Evolutionary conservation across 2,329 filamentous ascomycete species (phyloP), one percentile per base, ranked within the genome.

Genomic region (Diaporthe batatas): DNA sequence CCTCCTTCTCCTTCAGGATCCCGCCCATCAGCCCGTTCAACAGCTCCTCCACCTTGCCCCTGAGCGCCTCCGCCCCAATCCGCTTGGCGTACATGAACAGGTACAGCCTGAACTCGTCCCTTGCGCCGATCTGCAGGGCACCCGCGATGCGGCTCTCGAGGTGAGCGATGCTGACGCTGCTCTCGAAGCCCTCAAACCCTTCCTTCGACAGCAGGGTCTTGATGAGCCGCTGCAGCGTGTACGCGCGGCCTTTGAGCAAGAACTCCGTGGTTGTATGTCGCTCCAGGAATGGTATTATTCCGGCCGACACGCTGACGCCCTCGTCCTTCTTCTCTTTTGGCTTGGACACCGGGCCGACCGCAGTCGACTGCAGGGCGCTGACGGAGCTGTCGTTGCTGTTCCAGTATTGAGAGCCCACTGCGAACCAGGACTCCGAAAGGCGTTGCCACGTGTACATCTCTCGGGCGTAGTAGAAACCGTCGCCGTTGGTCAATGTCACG

Each of bases 41-140:
- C 12, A 99, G 86, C 84, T 99, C 97, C 80, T 98, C 96, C 2
- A 98, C 95, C 84, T 99, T 99, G 72, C 90, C 88, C 77, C 92
- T 91, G 68, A 96, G 85, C 0, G 95, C 95, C 81, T 99, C 97
- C 0, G 95, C 94, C 1, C 96, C 96, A 7, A 99, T 89, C 0
- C 96, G 91, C 84, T 98, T 98, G 4, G 95, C 96, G 79, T 99
- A 99, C 95, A 98, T 98, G 79, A 95, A 93, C n/a, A 99, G 85
- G 79, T 98, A 98, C 1, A 98, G 87, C 72, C 94, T 91, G 84
- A 98, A 99, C 81, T 99, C 96, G 73, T 98, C 95, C 77, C 91
- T 93, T 0, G 96, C 93, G 4, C 93, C 94, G 0, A 99, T 85
- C 73, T 94, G 92, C 79, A 97, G 84, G 0, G 96, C 94, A 5